A percentile compares a stretch with the other conserved stretches of the same genome.
Conservation (phyloP, 257 asterid species). For the Cordia subcordata region DNA sequence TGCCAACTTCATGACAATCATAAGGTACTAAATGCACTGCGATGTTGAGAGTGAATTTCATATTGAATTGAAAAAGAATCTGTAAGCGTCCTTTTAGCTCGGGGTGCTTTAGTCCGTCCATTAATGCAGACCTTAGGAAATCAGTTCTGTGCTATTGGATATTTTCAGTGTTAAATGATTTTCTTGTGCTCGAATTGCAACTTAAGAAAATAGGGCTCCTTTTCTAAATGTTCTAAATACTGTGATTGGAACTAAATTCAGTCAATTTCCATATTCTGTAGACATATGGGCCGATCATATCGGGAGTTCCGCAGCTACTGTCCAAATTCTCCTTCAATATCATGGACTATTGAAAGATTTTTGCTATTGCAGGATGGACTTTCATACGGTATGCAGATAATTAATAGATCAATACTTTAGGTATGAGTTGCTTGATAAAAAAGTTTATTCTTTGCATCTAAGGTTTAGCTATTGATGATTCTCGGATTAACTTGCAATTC, state of each 20-base stretch:
- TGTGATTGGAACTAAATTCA: slow-evolving; percentile 8
- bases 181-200: no score
- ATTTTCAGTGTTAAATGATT: no score
- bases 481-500: no score
- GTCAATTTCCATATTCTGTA: slow-evolving; percentile 22
- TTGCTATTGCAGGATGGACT: neutral
- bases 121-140: no score
- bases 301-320: slow-evolving; percentile 75
- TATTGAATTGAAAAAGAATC: neutral
- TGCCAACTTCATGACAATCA: slow-evolving; percentile 57
- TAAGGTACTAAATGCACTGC: slow-evolving; percentile 33
- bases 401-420: neutral
- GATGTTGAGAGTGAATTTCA: neutral
- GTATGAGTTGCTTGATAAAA: neutral
- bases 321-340: slow-evolving; percentile 72
- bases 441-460: no score
- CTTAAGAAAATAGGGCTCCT: no score
- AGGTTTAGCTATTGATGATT: no score
- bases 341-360: slow-evolving; percentile 24
- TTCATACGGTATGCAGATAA: neutral
- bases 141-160: no score
- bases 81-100: no score
- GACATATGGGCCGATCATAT: slow-evolving; percentile 66
- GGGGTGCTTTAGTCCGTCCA: no score
- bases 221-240: no score